Base-by-base conservation (phyloP, 148 eudicot genomes). In the Cornus suecica region DNA sequence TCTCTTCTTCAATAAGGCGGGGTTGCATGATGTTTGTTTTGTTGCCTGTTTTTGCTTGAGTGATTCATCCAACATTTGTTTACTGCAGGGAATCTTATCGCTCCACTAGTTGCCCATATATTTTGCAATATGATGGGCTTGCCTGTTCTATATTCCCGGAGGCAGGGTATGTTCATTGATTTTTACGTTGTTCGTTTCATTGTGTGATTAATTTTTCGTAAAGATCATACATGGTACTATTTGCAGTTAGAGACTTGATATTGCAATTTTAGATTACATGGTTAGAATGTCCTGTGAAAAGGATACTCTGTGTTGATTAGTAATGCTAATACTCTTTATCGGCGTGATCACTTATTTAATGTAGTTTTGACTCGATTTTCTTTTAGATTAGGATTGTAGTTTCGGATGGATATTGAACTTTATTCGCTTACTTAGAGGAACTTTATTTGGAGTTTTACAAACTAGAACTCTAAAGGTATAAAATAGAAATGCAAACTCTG, bases 61-160 rank as follows among this genome's bases (percentile, higher is more conserved):
- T 74, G 13, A 41, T 0, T n/a, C 58, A 65, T 71, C 10, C 14
- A 28, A 34, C 62, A 34, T 58, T 30, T 74, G 61, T 66, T 31
- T 58, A 66, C 78, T 81, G 82, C 96, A 94, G 99, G 99, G 69
- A 87, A 90, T 85, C 83, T 94, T n/a, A 56, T 74, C 56, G 85
- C 94, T 80, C 99, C 99, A 71, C 83, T 94, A n/a, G 79, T 88
- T 66, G 91, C 94, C 74, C 99, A 90, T 83, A 77, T 87, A 4
- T 89, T 90, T 77, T 94, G 99, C 89, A 94, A 94, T 80, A 83
- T 84, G 73, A 88, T 90, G 96, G 97, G 96, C 70, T 76, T 94
- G 80, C 99, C 99, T 61, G 86, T 77, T 18, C 48, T 92, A 29
- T 89, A 83, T 84, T 90, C 92, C 32, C 80, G 75, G 24, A 82